Evolutionary conservation across 139 green algal species (phyloP).

Genomic region (Coccomyxa sp.): DNA sequence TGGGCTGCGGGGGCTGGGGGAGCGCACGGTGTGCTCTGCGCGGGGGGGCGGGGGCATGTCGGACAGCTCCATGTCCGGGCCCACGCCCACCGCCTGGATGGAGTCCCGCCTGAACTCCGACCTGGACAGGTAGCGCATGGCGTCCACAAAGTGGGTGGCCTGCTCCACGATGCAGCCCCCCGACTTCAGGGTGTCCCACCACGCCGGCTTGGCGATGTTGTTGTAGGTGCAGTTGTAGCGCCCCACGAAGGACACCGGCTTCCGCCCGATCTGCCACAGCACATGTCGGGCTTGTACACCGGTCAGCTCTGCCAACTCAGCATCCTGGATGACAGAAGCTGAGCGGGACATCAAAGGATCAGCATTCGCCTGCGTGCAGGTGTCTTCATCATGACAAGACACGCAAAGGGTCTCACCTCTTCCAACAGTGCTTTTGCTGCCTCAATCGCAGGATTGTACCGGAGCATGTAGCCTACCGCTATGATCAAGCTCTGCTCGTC

Average conservation of each 20-base stretch:
- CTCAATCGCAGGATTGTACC: constrained; percentile 8
- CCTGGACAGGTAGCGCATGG: constrained; percentile 12
- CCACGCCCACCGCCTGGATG: constrained; percentile 16
- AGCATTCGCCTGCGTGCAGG: too few species aligned
- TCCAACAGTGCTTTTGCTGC: constrained; percentile 6
- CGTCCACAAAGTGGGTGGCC: constrained; percentile 27
- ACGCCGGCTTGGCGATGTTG: constrained; percentile 16
- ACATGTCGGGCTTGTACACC: neutral
- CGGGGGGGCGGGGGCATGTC: constrained; percentile 9
- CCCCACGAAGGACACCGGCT: constrained; percentile 1
- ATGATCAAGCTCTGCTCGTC: constrained; percentile 14
- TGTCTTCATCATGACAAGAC: neutral
- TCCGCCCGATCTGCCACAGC: neutral
- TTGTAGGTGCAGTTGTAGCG: constrained; percentile 17
- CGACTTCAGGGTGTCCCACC: constrained; percentile 12
- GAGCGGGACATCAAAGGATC: too few species aligned
- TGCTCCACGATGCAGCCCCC: constrained; percentile 23
- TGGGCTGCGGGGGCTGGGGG: too few species aligned
- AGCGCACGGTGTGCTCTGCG: constrained; percentile 7
- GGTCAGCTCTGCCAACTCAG: neutral
- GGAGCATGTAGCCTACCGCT: constrained; percentile 21
- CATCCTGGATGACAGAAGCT: neutral
- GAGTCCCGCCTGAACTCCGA: neutral
- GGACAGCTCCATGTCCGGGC: constrained; percentile 8
- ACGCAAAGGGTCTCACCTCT: neutral